Base-by-base conservation (phyloP, 305 asterid genomes). In the Euphrasia arctica region DNA sequence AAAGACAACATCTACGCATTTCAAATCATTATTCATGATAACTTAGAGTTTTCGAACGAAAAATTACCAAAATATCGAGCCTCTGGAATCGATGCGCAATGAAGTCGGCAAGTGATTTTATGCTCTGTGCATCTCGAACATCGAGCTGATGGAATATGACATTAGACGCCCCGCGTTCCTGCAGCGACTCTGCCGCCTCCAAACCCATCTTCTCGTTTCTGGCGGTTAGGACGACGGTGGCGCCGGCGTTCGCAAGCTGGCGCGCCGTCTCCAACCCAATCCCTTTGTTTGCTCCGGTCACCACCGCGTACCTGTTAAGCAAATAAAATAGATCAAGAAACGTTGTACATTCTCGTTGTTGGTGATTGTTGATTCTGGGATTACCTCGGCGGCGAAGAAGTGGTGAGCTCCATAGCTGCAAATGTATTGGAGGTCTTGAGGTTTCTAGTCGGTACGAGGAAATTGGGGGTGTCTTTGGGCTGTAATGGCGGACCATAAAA, bases 211-310 rank as follows among this genome's bases (percentile, higher is more conserved):
- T 70, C 78, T 77, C 82, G 29, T 85, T 41, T 60, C 96, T 78
- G 41, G 96, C 89, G 9, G 97, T 81, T 32, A 90, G 68, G 36
- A 87, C 78, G 4, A 90, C 92, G 25, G 79, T 77, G 34, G 74
- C 76, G 9, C 95, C 95, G 34, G 87, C 77, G 9, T 34, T 55
- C 0, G 95, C 97, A 0, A 90, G 95, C 77, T 81, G 89, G 54
- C 88, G 76, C 58, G 72, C 96, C 5, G 87, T 88, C 79, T 90
- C 96, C 8, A 84, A 54, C 8, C 96, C 96, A 12, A 88, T 90
- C 41, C 95, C 97, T 72, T 83, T 85, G 86, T 87, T 90, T 18
- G 89, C 95, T 69, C 96, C 96, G 5, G 91, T 89, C 43, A 89
- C 91, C 50, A 87, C 87, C 22, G 93, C 97, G 66, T 73, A 79